These are phyloP conservation scores for Trypanosoma vivax DNA, from an alignment of 208 protist genomes.

Conservation along the genomic window DNA sequence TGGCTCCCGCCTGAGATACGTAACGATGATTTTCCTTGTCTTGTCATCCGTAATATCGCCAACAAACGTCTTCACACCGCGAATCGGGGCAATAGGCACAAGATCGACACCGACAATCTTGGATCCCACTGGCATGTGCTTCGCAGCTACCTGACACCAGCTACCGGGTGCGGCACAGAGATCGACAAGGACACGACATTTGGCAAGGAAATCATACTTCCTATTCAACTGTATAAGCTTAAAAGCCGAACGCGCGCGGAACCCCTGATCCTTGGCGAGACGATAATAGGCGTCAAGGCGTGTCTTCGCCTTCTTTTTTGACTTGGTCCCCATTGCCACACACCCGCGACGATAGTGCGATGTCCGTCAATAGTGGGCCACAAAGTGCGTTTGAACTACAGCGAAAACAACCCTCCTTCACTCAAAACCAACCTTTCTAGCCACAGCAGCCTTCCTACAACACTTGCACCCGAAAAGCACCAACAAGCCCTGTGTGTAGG, in stretches of 20 bases:
- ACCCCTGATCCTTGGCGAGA: slow-evolving; percentile 98
- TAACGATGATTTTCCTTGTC: slow-evolving; percentile 91
- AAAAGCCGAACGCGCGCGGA: slow-evolving; percentile 97
- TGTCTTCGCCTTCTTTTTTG: slow-evolving; percentile 91
- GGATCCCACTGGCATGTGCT: slow-evolving; percentile 95
- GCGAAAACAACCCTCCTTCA: too few relatives aligned
- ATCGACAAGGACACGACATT: slow-evolving; percentile 89
- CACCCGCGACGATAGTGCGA: too few relatives aligned
- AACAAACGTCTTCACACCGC: slow-evolving; percentile 92
- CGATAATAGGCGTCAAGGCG: slow-evolving; percentile 96
- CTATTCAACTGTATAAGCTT: slow-evolving; percentile 99
- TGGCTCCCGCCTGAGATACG: slow-evolving; percentile 92
- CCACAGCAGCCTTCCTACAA: background rate
- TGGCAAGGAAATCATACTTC: slow-evolving; percentile 98
- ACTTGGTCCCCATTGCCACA: slow-evolving; percentile 74
- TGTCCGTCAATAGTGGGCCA: too few relatives aligned
- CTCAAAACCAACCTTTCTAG: too few relatives aligned
- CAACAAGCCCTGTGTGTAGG: background rate
- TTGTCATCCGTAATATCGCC: slow-evolving; percentile 99
- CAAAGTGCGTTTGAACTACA: too few relatives aligned
- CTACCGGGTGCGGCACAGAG: slow-evolving; percentile 98
- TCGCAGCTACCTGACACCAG: slow-evolving; percentile 93
- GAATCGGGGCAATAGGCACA: slow-evolving; percentile 97
- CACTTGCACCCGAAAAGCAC: background rate
- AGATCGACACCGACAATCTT: slow-evolving; percentile 98